phyloP scores from a whole-genome alignment of 306 rosid species.

The Dryas alaskensis region DNA sequence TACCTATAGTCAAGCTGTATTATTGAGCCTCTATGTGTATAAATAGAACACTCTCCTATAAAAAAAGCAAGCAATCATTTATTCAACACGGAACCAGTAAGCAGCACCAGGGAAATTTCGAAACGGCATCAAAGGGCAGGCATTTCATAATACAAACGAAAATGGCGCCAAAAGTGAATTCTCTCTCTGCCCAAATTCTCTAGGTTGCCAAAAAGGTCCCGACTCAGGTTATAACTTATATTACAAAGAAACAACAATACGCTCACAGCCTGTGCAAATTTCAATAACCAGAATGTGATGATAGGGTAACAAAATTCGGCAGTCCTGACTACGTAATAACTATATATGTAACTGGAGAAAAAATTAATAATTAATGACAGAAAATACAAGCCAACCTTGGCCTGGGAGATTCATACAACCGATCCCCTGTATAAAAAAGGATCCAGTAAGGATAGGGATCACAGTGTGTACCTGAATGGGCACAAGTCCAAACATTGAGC shows the following conservation, averaged over 20 bases:
- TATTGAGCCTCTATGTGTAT: too few species aligned
- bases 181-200: slow-evolving; percentile 25
- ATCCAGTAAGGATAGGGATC: slow-evolving; percentile 46
- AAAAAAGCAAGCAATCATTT: too few species aligned
- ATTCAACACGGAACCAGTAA: background rate
- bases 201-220: slow-evolving; percentile 8
- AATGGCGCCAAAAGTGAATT: slow-evolving; percentile 12
- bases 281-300: slow-evolving; percentile 66
- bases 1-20: too few species aligned
- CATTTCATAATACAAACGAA: slow-evolving; percentile 17
- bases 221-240: slow-evolving; percentile 27
- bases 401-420: slow-evolving; percentile 65
- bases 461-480: slow-evolving; percentile 44
- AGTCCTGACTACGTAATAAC: slow-evolving; percentile 71
- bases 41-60: too few species aligned
- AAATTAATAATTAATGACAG: slow-evolving; percentile 38
- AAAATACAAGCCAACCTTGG: slow-evolving; percentile 55
- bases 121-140: background rate
- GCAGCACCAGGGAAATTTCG: background rate
- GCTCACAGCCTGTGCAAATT: slow-evolving; percentile 65
- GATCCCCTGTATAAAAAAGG: slow-evolving; percentile 50
- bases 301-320: slow-evolving; percentile 57
- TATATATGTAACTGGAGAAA: slow-evolving; percentile 55
- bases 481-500: slow-evolving; percentile 40
- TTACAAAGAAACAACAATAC: slow-evolving; percentile 27